Evolutionary conservation across 306 rosid genomes (phyloP), one percentile per base, ranked within the genome.

Genomic region (Crataegus laevigata): DNA sequence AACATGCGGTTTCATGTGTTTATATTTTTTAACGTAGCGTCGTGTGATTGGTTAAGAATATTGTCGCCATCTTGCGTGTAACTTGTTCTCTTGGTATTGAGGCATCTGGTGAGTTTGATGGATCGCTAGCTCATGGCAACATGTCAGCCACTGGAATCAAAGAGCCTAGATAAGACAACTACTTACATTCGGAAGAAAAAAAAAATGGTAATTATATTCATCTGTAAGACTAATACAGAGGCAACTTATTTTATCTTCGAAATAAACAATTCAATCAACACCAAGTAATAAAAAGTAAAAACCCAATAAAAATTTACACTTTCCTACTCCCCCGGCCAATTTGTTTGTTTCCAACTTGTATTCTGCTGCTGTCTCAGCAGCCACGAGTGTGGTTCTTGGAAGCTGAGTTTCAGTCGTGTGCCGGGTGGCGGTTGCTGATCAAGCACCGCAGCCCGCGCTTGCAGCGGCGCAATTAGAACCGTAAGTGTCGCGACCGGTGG

Each of bases 371-470:
- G 18, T 50, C 54, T 5, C 21, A 50, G 8, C 54, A 5, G 54
- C 54, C 54, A 50, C 8, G 15, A 5, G 54, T 17, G 54, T 15
- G 54, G 21, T 50, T 50, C 54, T 50, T 50, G 54, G 54, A 5
- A 50, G 54, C 54, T 50, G 54, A 50, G 54, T 50, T 50, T 50
- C 54, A 1, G 21, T 17, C 8, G 21, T 0, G 8, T 6, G 54
- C 52, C 21, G 8, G 52, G 1, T 50, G 54, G 21, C 21, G 8
- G 54, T 50, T 50, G 54, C 54, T 60, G 66, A 26, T 89, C 83
- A 89, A 61, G 66, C 86, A 69, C 89, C 93, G 60, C 89, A 89
- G 69, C 64, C 88, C 57, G 54, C 15, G 0, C 54, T 36, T 36
- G 40, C 83, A 0, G 78, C 83, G 0, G 78, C 21, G 75, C 96